phyloP scores from a whole-genome alignment of 768 basidiomycete species.

The Suillus bovinus region DNA sequence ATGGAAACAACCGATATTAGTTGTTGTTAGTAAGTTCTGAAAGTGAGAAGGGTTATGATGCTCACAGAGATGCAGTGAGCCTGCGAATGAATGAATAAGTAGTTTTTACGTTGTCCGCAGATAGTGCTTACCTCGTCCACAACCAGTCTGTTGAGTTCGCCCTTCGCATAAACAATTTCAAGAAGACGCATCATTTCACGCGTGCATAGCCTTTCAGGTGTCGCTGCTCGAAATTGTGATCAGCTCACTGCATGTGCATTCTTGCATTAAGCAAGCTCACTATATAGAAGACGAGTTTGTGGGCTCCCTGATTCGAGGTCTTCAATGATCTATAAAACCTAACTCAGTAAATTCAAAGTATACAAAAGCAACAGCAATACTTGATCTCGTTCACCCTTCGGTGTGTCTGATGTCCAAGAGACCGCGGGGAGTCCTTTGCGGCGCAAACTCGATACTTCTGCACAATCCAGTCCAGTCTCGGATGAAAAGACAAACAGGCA shows the following conservation, averaged over 20 bases:
- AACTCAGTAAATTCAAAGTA: neutral
- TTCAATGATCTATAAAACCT: constrained; percentile 48
- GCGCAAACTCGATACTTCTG: constrained; percentile 67
- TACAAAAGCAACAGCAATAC: constrained; percentile 33
- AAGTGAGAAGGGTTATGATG: neutral
- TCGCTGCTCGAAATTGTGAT: constrained; percentile 43
- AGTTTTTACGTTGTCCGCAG: neutral
- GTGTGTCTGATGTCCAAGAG: constrained; percentile 68
- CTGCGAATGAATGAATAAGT: constrained; percentile 33
- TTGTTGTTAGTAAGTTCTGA: neutral
- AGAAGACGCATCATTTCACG: constrained; percentile 55
- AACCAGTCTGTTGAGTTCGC: constrained; percentile 69
- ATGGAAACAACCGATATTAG: neutral
- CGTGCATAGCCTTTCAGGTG: constrained; percentile 71
- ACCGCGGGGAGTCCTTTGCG: constrained; percentile 55
- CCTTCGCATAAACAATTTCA: constrained; percentile 48
- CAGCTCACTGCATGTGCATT: neutral
- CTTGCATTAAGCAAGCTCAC: constrained; percentile 39
- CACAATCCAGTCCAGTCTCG: neutral
- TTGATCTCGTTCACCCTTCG: constrained; percentile 49
- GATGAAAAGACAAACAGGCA: neutral
- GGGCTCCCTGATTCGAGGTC: constrained; percentile 65
- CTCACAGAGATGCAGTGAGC: constrained; percentile 83
- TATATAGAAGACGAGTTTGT: constrained; percentile 64
- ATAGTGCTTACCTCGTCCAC: constrained; percentile 67